These are phyloP conservation scores for Fusarium concolor DNA, from an alignment of 2,329 filamentous ascomycete species.

Conservation along the genomic window DNA sequence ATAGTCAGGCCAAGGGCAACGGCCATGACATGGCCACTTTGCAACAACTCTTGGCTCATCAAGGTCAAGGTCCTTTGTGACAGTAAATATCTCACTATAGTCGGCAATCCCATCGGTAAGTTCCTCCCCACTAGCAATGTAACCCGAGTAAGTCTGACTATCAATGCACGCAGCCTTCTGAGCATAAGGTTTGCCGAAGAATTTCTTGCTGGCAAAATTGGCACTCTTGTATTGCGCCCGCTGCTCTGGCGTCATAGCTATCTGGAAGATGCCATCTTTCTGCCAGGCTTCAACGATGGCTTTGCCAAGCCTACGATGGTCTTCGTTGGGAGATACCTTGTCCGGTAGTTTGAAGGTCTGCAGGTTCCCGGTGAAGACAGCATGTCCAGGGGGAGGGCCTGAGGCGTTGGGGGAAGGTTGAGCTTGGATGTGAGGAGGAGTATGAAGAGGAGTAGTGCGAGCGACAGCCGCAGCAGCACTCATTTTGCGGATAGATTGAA, in stretches of 20 bases:
- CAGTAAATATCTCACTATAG: slow-evolving; percentile 65
- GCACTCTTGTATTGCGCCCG: slow-evolving; percentile 52
- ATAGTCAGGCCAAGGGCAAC: slow-evolving; percentile 60
- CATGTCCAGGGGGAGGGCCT: slow-evolving; percentile 46
- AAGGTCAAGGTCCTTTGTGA: slow-evolving; percentile 59
- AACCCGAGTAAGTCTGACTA: slow-evolving; percentile 59
- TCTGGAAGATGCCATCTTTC: slow-evolving; percentile 60
- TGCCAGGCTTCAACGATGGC: slow-evolving; percentile 58
- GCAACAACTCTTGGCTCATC: slow-evolving; percentile 54
- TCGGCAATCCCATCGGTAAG: slow-evolving; percentile 62
- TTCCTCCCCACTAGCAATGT: slow-evolving; percentile 63
- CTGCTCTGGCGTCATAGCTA: slow-evolving; percentile 54
- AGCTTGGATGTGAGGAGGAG: neutral
- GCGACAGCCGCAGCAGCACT: neutral
- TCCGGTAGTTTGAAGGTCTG: slow-evolving; percentile 58
- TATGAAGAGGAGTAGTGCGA: too few relatives aligned
- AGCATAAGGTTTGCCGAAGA: slow-evolving; percentile 52
- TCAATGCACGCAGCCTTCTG: slow-evolving; percentile 59
- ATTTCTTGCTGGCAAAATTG: slow-evolving; percentile 52
- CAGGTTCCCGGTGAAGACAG: slow-evolving; percentile 46
- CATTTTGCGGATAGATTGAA: neutral
- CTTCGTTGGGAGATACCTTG: slow-evolving; percentile 49
- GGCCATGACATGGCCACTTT: slow-evolving; percentile 63
- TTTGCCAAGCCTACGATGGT: slow-evolving; percentile 53
- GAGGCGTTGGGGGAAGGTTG: slow-evolving; percentile 3